Conservation (phyloP, 768 basidiomycete genomes). For the Leccinum olivaceopallidum region DNA sequence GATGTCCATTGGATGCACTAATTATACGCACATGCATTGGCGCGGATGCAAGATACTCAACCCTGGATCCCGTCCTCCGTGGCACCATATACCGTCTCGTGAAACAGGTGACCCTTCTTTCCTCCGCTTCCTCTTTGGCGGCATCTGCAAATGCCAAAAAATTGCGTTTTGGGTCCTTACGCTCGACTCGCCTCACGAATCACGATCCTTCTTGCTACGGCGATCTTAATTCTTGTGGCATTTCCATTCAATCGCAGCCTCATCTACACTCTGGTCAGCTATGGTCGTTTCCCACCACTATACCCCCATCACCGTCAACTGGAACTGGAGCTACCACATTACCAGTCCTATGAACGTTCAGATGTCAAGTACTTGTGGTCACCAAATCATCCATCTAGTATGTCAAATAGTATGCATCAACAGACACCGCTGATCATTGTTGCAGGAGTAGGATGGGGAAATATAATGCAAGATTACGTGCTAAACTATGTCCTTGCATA, state of each 20-base stretch:
- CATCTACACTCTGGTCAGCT: constrained; percentile 11
- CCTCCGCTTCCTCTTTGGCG: not conserved
- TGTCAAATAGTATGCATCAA: not conserved
- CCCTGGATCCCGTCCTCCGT: too few relatives aligned
- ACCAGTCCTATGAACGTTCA: constrained; percentile 34
- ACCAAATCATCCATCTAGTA: constrained; percentile 42
- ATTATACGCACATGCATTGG: not conserved
- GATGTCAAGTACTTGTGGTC: constrained; percentile 44
- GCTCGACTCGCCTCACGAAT: constrained; percentile 1
- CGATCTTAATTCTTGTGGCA: constrained; percentile 13
- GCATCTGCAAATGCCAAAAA: not conserved
- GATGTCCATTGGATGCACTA: not conserved
- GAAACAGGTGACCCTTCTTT: not conserved
- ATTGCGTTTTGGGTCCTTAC: not conserved
- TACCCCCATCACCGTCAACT: constrained; percentile 38
- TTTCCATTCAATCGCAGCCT: constrained; percentile 28
- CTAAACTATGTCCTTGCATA: constrained; percentile 36
- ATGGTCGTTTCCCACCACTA: constrained; percentile 38
- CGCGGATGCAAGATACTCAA: not conserved
- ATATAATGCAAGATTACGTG: constrained; percentile 40
- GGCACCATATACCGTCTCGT: not conserved
- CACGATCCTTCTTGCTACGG: constrained; percentile 6
- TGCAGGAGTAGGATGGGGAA: constrained; percentile 39
- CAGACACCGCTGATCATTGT: constrained; percentile 3
- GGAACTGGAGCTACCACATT: constrained; percentile 43